Evolutionary conservation across 306 rosid genomes (phyloP), one percentile per base, ranked within the genome.

Genomic region (Vicia faba): DNA sequence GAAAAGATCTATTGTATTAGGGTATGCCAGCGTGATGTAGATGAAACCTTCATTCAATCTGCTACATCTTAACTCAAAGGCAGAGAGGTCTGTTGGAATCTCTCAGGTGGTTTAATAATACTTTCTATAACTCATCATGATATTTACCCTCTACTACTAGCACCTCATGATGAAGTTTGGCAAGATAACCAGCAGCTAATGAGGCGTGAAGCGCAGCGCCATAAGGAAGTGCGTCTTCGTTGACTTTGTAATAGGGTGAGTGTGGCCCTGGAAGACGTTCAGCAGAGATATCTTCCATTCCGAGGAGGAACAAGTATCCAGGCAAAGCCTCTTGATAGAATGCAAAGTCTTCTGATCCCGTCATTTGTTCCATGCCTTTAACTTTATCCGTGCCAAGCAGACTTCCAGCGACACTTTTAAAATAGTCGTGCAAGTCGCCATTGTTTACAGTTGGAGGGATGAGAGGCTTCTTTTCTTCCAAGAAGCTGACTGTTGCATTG

Each of bases 331-430:
- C 82, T 73, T 89, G 96, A 70, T 89, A 89, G 81, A 87, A 87
- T 61, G 96, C 58, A 69, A 92, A 87, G 84, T 92, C 98, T 77
- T 92, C 93, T 0, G 93, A 79, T 71, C 96, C 98, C 91, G 87
- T 92, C 68, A 81, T 2, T 1, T 86, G 96, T 64, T 68, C 78
- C 76, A 81, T 59, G 26, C 66, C 86, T 29, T 78, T 80, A 16
- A 92, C 88, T 46, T 77, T 84, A 31, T 80, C 28, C n/a, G 0
- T 12, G 48, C 98, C 96, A 2, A 92, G 79, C 85, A 84, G 38
- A 75, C 77, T 83, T 19, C 85, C 85, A 1, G 96, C 87, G 31
- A 89, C 89, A 28, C 62, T 82, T 53, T 1, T 0, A 33, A 33
- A 33, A 33, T 33, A 33, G 38, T 33, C 38, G 7, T 33, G 38